Evolutionary conservation across 768 basidiomycete genomes (phyloP), one percentile per base, ranked within the genome.

Genomic region (Pulveroboletus sp.): DNA sequence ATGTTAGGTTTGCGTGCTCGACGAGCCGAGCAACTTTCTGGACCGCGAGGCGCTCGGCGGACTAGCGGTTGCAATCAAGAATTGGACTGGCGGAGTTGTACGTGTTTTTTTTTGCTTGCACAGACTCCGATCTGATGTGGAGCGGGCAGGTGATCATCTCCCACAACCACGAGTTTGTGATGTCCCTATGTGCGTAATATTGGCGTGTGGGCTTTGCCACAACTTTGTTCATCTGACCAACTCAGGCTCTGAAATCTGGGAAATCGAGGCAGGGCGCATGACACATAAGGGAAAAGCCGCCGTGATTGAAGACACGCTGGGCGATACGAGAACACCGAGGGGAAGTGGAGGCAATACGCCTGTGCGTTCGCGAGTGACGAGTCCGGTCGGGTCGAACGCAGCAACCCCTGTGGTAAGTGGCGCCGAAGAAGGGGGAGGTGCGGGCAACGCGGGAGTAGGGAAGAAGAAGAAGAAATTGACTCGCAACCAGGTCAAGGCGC

Each of bases 1-100:
- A 17, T 54, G 37, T 20, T 43, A 56, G 62, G 54, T 63, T 33
- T 87, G 87, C 62, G 72, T 89, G 13, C 78, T 92, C 29, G 91
- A 94, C 65, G 90, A 93, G 68, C 92, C 92, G 31, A 95, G 90
- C 65, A 97, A 98, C 72, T 97, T 97, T 78, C 80, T 97, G 74
- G 94, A 97, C 67, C 85, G 94, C 56, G 94, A 97, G 68, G 93
- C 94, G 19, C 75, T 97, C 17, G 94, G 94, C 56, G 94, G 95
- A 51, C 75, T 98, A 35, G 93, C 94, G 31, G 85, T 95, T 23
- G 94, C 95, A 37, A 97, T 97, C 71, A 85, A 81, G 55, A 90
- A 95, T 55, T 97, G 95, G 94, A 81, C 82, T 40, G 94, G 95
- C 48, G 93, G 90, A 37, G 89, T 94, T 32, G 86, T 87, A 74